Evolutionary conservation across 2,329 filamentous ascomycete species (phyloP).

Genomic region (Microdochium bolleyi): DNA sequence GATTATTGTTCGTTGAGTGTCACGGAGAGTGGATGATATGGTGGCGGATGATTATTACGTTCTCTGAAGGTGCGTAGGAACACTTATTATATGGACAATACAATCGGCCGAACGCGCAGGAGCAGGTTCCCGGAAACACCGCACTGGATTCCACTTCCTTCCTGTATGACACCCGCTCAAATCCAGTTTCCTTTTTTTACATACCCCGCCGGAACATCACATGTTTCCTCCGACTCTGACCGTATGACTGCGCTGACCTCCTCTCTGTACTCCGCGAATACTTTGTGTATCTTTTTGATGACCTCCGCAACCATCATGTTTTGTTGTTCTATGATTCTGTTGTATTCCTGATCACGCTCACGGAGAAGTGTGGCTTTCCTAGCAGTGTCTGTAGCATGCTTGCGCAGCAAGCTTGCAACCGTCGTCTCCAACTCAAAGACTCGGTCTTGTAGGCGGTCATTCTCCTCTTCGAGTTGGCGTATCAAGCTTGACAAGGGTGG

Average conservation of each 20-base stretch:
- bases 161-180: not conserved
- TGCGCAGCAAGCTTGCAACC: not conserved
- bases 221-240: not conserved
- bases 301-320: not conserved
- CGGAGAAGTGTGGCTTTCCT: not conserved
- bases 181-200: too few species aligned
- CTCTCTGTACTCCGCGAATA: not conserved
- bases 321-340: not conserved
- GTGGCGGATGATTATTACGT: too few species aligned
- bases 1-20: too few species aligned
- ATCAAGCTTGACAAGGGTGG: not conserved
- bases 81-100: too few species aligned
- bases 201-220: too few species aligned
- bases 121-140: not conserved
- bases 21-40: too few species aligned
- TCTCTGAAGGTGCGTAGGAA: too few species aligned
- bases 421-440: not conserved
- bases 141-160: not conserved
- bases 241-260: not conserved
- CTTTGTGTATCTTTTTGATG: not conserved
- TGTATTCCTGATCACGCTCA: not conserved
- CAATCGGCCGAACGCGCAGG: too few species aligned
- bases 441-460: not conserved
- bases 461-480: not conserved
- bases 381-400: not conserved